Evolutionary conservation across 139 green algal species (phyloP).

Genomic region (Ettlia oleoabundans): DNA sequence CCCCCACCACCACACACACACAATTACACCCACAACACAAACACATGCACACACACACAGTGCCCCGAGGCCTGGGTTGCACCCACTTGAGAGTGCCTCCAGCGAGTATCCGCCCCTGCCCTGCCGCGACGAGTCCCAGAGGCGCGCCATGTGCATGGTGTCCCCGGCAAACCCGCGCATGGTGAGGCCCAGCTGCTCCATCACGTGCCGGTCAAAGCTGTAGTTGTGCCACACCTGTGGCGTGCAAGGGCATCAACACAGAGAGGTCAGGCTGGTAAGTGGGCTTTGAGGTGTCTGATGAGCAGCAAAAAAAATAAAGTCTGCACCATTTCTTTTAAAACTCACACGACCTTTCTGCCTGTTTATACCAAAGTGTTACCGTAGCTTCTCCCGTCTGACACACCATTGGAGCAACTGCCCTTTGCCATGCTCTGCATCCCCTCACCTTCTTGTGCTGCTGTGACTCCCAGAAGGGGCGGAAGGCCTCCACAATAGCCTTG

Average conservation of each 20-base stretch:
- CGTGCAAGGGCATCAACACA: not conserved
- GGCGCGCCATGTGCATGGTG: slow-evolving; percentile 99
- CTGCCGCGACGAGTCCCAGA: slow-evolving; percentile 83
- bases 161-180: slow-evolving; percentile 86
- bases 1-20: no score
- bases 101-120: slow-evolving; percentile 79
- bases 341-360: no score
- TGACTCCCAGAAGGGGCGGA: slow-evolving; percentile 87
- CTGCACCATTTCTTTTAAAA: not conserved
- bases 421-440: not conserved
- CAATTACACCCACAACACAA: no score
- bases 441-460: slow-evolving; percentile 66
- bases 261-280: not conserved
- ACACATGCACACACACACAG: not conserved
- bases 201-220: slow-evolving; percentile 96
- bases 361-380: no score
- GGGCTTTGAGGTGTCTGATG: not conserved
- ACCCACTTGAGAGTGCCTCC: slow-evolving; percentile 67
- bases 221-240: slow-evolving; percentile 99
- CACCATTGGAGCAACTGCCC: no score
- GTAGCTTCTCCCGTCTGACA: no score
- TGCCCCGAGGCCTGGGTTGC: no score
- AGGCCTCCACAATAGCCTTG: slow-evolving; percentile 69
- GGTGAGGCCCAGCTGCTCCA: slow-evolving; percentile 63
- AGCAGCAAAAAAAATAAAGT: not conserved